A percentile compares a stretch with the other conserved stretches of the same genome.
These are phyloP conservation scores for Phialophora tarda DNA, from an alignment of 2,329 filamentous ascomycete species.

Conservation along the genomic window DNA sequence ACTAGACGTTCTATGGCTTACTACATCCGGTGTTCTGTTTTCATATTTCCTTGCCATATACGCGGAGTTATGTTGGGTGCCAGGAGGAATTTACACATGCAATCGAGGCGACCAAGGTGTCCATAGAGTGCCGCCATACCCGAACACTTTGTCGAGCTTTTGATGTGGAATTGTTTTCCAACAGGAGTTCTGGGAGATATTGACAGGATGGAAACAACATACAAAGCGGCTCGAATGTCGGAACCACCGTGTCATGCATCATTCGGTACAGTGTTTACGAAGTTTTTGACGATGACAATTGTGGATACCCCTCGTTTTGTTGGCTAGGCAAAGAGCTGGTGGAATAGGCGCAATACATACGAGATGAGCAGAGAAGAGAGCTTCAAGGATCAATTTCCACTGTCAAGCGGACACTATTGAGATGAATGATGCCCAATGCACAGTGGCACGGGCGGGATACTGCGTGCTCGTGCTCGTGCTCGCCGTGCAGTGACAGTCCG, in stretches of 20 bases:
- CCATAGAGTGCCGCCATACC: slow-evolving; percentile 16
- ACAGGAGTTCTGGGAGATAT: slow-evolving; percentile 10
- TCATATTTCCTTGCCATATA: background rate
- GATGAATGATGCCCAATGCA: background rate
- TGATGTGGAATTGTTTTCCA: slow-evolving; percentile 7
- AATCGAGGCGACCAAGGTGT: background rate
- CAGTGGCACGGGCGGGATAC: background rate
- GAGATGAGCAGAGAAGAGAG: background rate
- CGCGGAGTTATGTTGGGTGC: slow-evolving; percentile 5
- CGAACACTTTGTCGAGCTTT: slow-evolving; percentile 10
- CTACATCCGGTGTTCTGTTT: background rate
- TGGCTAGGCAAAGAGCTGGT: background rate
- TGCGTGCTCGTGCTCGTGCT: background rate
- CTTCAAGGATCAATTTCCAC: background rate
- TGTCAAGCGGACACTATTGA: background rate
- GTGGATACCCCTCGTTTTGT: slow-evolving; percentile 26
- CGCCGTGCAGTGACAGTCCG: background rate
- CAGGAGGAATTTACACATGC: background rate
- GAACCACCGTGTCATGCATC: slow-evolving; percentile 14
- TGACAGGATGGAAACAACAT: slow-evolving; percentile 8
- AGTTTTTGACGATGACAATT: slow-evolving; percentile 27
- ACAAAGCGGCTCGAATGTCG: background rate
- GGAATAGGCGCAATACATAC: background rate
- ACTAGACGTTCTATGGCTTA: background rate
- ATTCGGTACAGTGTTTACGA: slow-evolving; percentile 22